Evolutionary conservation across 2,329 filamentous ascomycete species (phyloP).

Genomic region (Cadophora gregata): DNA sequence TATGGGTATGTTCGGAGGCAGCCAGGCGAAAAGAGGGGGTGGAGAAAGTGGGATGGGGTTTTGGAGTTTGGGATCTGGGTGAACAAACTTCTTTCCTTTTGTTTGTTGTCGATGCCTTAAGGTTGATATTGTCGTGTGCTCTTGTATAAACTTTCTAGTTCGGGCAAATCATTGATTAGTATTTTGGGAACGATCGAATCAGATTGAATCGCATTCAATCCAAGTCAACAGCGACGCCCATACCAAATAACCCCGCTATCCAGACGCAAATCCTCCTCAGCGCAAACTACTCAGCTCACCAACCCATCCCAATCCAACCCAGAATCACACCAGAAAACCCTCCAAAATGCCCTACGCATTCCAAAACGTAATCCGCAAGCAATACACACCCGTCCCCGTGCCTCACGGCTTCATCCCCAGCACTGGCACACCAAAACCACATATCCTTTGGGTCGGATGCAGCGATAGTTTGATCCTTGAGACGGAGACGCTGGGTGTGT

Average conservation of each 20-base stretch:
- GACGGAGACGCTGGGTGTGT: conserved; percentile 64
- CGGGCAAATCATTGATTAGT: too few relatives aligned
- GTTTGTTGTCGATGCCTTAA: not conserved
- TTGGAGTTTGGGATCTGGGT: not conserved
- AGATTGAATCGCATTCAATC: too few relatives aligned
- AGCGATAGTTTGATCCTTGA: conserved; percentile 70
- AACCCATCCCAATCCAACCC: not conserved
- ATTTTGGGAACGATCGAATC: too few relatives aligned
- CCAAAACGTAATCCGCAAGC: conserved; percentile 12
- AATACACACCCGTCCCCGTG: conserved; percentile 6
- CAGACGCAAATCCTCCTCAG: not conserved
- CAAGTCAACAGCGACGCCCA: too few relatives aligned
- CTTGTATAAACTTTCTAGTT: too few relatives aligned
- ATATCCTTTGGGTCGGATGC: conserved; percentile 72
- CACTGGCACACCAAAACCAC: conserved; percentile 43
- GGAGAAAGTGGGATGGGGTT: not conserved
- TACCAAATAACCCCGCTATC: too few relatives aligned
- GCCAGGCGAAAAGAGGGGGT: conserved; percentile 4
- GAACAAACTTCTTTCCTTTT: not conserved
- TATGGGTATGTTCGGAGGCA: not conserved
- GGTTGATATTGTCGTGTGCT: not conserved
- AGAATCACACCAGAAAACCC: conserved; percentile 26
- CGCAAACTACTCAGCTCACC: not conserved
- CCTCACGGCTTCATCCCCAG: conserved; percentile 13
- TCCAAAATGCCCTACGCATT: conserved; percentile 47